These are phyloP conservation scores for Eucalyptus sp. DNA, from an alignment of 345 rosid species.

Conservation along the genomic window DNA sequence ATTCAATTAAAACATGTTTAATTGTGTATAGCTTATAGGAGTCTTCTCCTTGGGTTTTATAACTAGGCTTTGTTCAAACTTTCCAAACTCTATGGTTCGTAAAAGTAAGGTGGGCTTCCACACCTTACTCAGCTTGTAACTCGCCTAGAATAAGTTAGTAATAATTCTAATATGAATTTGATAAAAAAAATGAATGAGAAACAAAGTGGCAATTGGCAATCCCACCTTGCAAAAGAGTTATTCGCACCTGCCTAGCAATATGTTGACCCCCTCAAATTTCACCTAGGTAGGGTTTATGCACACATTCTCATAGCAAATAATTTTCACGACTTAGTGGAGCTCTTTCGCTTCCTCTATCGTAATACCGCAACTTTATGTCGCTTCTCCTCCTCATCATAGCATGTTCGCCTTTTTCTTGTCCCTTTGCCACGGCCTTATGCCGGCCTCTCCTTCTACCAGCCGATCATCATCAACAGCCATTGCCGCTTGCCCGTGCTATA, in stretches of 20 bases:
- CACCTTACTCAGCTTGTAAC: not conserved
- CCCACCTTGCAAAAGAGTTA: not conserved
- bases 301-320: not conserved
- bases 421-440: not conserved
- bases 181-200: not conserved
- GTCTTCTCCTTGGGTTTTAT: not conserved
- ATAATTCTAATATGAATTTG: not conserved
- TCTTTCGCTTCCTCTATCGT: not conserved
- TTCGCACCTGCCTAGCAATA: not conserved
- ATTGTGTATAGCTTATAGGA: not conserved
- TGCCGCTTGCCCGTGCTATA: not conserved
- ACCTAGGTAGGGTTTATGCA: not conserved
- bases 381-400: not conserved
- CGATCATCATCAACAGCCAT: not conserved
- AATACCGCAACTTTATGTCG: not conserved
- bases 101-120: not conserved
- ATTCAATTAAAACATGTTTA: no score
- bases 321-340: not conserved
- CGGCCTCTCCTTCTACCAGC: not conserved
- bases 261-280: not conserved
- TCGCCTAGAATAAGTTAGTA: not conserved
- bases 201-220: not conserved
- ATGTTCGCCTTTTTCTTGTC: not conserved
- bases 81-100: not conserved
- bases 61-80: not conserved